Evolutionary conservation across 2,329 filamentous ascomycete species (phyloP), one percentile per base, ranked within the genome.

Genomic region (Rutstroemia sp.): DNA sequence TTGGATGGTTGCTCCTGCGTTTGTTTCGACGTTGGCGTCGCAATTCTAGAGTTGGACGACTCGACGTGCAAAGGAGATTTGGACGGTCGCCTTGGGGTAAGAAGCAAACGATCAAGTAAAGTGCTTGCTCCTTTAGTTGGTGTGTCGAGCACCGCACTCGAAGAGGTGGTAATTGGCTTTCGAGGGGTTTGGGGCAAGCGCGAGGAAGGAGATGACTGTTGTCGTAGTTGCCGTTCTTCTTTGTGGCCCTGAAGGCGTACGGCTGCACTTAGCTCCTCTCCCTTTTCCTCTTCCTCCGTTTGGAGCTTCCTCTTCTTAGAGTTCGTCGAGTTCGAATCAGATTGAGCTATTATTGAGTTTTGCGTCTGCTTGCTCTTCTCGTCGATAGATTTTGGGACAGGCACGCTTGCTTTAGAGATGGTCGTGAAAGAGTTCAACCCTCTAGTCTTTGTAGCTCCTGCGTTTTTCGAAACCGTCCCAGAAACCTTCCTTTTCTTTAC

Each of bases 361-460:
- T 52, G 63, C 54, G n/a, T 57, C 27, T 60, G 40, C 19, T 59
- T 48, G 3, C 62, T 63, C 58, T 73, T 72, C 55, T 72, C 70
- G 4, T 62, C 61, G 16, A 70, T 63, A 16, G 64, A 53, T 53
- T 69, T 69, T 21, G 64, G 51, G 49, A 63, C 54, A 17, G 68
- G 69, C 14, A 68, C 69, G 55, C 54, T 59, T 40, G 73, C 69
- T 62, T 78, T 77, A 47, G 71, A 73, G 57, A 75, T 65, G 61
- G 69, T 72, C 57, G 73, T 68, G 61, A 77, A 77, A 57, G 66
- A 68, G 61, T 72, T 70, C 48, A 77, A 73, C n/a, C 60, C 60
- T 64, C 69, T 51, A 47, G 58, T 48, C 36, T 47, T 59, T 23
- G 36, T 54, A 23, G 62, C 57, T 46, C 57, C 19, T 27, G 57